Percentiles rank a stretch among this genome's conserved stretches.
phyloP scores from a whole-genome alignment of 495 filamentous ascomycete species.

The Cryomyces antarcticus region DNA sequence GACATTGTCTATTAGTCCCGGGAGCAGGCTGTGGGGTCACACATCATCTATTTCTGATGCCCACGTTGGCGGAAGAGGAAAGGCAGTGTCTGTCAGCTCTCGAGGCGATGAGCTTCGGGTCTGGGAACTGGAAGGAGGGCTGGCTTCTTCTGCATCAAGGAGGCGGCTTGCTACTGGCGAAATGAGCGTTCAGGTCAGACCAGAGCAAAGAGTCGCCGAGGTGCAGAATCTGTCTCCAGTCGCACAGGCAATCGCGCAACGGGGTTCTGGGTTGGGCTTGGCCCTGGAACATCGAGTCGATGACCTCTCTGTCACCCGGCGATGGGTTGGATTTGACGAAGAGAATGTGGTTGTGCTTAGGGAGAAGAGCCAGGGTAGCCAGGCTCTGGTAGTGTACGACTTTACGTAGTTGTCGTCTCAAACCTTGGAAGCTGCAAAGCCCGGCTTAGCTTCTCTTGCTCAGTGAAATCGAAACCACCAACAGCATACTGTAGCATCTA shows the following conservation, averaged over 20 bases:
- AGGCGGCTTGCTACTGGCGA: slow-evolving; percentile 21
- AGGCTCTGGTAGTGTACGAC: slow-evolving; percentile 75
- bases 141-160: slow-evolving; percentile 26
- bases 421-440: neutral
- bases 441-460: slow-evolving; percentile 1
- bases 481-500: neutral
- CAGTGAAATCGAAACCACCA: slow-evolving; percentile 11
- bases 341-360: slow-evolving; percentile 76
- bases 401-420: slow-evolving; percentile 45
- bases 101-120: slow-evolving; percentile 73
- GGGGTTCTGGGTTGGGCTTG: slow-evolving; percentile 4
- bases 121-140: slow-evolving; percentile 77
- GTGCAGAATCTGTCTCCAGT: neutral
- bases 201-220: slow-evolving; percentile 12
- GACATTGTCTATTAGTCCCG: slow-evolving; percentile 47
- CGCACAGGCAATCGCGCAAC: slow-evolving; percentile 1
- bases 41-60: slow-evolving; percentile 78
- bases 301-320: slow-evolving; percentile 20
- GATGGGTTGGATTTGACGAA: slow-evolving; percentile 83
- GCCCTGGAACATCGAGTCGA: slow-evolving; percentile 9
- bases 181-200: slow-evolving; percentile 33
- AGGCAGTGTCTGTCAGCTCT: slow-evolving; percentile 71
- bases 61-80: slow-evolving; percentile 70
- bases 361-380: slow-evolving; percentile 42
- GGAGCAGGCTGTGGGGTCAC: slow-evolving; percentile 76